Evolutionary conservation across 192 early-diverging fungal genomes (phyloP), one percentile per base, ranked within the genome.

Genomic region (Umbelopsis vinacea): DNA sequence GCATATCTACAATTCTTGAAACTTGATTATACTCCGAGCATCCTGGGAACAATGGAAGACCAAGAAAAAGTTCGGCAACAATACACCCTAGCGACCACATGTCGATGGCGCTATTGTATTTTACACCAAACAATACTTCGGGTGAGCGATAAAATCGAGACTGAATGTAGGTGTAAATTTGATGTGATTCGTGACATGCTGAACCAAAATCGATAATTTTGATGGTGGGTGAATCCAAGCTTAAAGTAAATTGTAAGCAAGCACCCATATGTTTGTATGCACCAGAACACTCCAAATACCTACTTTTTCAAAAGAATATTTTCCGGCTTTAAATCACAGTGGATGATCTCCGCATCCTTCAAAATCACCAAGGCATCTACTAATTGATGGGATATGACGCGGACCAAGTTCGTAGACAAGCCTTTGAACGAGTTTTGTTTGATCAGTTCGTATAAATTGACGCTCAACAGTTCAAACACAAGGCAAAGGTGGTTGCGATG

Each of bases 161-260:
- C 77, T 98, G 97, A 67, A 99, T 99, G 81, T 99, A 99, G 6
- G 94, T 97, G 74, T 98, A 97, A 9, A 93, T 89, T 0, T 94
- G 95, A 73, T 95, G 92, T 71, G 92, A 91, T 76, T 96, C 95
- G 66, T 96, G 92, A 72, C 96, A 98, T 0, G 98, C 95, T 5
- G 94, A 96, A 29, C 98, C 98, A 87, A 98, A 97, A 84, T 99
- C 98, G 72, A 99, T 99, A 17, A 99, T 93, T 81, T 99, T 99
- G 76, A 99, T 93, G 6, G 90, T 90, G 0, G 96, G 94, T 38
- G 93, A 93, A 70, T 95, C 93, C 72, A 94, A 83, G 69, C 94
- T 94, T 48, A 0, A 53, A 45, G 76, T 66, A 43, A 47, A 60
- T 26, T 37, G 29, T 29, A 66, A 38, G 29, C 29, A 22, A 14